Base-by-base conservation (phyloP, 768 basidiomycete species). In the Macrolepiota fuliginosa region DNA sequence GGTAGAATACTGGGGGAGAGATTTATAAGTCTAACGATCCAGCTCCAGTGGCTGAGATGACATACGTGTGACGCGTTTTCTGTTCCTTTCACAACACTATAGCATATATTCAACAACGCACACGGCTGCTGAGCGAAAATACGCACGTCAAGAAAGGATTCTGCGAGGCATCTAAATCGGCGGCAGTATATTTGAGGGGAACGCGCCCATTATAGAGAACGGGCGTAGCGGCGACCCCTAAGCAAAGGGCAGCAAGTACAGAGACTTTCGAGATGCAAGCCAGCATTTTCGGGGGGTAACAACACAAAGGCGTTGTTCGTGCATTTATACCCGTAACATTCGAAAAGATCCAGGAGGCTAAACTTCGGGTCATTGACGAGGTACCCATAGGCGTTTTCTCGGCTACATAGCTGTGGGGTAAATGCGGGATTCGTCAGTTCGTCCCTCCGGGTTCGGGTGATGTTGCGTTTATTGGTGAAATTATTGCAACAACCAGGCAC, bases 81-180 rank as follows among this genome's bases (percentile, higher is more conserved):
- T 10, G 74, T 72, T 4, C 85, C 85, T 66, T 84, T 86, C 27
- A 87, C 86, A 2, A 74, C 82, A 4, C 85, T 87, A 55, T 11
- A 24, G 10, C 3, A 25, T n/a, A 7, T 46, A 22, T 27, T 36
- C n/a, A 55, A 15, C 27, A 35, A 45, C 1, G n/a, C 52, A 37
- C 42, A n/a, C 25, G 29, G 1, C 42, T 17, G 4, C 57, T 29
- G 3, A 10, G 59, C 29, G 5, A 61, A 37, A 37, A 35, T 1
- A 73, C 83, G 65, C 62, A 88, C 85, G 83, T 84, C 42, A 85
- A 64, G 66, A 79, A 87, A 11, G 83, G 84, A 9, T 80, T 83
- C 7, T 69, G 72, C 1, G 80, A 83, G 2, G 67, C 69, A 63
- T 86, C 77, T 35, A 87, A 70, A 55, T 80, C 76, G 10, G 72